These are phyloP conservation scores for Coemansia sp. DNA, from an alignment of 192 early-diverging fungal species.

Conservation along the genomic window DNA sequence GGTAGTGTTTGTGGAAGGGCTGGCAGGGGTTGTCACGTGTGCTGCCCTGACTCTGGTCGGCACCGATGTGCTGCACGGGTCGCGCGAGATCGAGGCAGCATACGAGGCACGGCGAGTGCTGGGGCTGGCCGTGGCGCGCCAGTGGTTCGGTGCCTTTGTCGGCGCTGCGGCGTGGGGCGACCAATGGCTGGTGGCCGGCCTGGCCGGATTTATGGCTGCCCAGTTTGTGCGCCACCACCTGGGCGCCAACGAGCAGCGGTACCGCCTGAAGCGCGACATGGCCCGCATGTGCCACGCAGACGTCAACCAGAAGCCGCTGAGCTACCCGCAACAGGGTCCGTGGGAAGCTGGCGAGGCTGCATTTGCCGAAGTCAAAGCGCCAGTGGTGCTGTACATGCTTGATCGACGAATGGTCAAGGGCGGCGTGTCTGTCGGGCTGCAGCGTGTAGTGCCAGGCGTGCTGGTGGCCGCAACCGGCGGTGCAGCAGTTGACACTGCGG, in stretches of 20 bases:
- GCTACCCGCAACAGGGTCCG: constrained; percentile 58
- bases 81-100: constrained; percentile 80
- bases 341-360: constrained; percentile 63
- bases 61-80: constrained; percentile 63
- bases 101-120: constrained; percentile 77
- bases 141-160: constrained; percentile 96
- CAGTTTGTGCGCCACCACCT: constrained; percentile 78
- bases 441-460: constrained; percentile 77
- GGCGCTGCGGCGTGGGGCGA: constrained; percentile 70
- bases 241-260: constrained; percentile 86
- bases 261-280: constrained; percentile 80
- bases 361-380: constrained; percentile 81
- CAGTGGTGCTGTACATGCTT: constrained; percentile 89
- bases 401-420: constrained; percentile 80
- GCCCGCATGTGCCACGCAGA: constrained; percentile 76
- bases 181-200: constrained; percentile 82
- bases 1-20: constrained; percentile 83
- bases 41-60: constrained; percentile 79
- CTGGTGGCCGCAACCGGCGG: constrained; percentile 72
- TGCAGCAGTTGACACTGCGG: constrained; percentile 62
- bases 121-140: constrained; percentile 69
- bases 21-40: constrained; percentile 63
- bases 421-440: constrained; percentile 64
- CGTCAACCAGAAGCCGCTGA: constrained; percentile 83
- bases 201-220: constrained; percentile 71